These are phyloP conservation scores for Botryotinia calthae DNA, from an alignment of 2,329 filamentous ascomycete genomes.

Conservation along the genomic window DNA sequence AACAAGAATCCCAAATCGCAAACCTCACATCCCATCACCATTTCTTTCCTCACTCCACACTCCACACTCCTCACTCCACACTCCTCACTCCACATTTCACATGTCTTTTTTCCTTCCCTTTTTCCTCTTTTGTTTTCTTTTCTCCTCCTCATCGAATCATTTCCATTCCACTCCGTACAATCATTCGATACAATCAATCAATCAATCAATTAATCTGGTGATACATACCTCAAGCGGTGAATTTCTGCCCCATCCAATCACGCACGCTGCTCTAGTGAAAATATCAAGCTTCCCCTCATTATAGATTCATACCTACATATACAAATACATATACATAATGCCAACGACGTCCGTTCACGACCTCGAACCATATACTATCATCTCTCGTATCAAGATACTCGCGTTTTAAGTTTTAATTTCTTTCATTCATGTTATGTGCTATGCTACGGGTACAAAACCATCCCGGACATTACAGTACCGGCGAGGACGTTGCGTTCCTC, in stretches of 20 bases:
- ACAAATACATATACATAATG: not conserved
- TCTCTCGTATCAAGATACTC: not conserved
- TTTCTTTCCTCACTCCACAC: no score
- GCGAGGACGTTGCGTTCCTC: not conserved
- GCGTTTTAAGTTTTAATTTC: not conserved
- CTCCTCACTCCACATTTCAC: not conserved
- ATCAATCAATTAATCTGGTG: slow-evolving; percentile 3
- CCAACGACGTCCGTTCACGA: not conserved
- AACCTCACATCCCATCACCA: no score
- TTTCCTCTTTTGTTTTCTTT: not conserved
- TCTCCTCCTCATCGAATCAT: not conserved
- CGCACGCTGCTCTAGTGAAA: not conserved
- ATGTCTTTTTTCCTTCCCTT: not conserved
- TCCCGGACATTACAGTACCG: not conserved
- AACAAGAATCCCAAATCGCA: no score
- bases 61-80: no score
- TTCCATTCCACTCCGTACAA: no score
- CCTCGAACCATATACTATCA: not conserved
- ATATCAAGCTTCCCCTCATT: slow-evolving; percentile 5
- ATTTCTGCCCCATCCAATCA: slow-evolving; percentile 11
- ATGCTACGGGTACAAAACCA: slow-evolving; percentile 7
- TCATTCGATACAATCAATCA: no score
- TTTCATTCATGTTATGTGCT: slow-evolving; percentile 7
- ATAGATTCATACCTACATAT: not conserved
- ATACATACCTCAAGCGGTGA: not conserved